Percentiles rank a stretch among this genome's conserved stretches.
Conservation (phyloP, 1,139 yeast species). For the Saccharomyces hybrid region DNA sequence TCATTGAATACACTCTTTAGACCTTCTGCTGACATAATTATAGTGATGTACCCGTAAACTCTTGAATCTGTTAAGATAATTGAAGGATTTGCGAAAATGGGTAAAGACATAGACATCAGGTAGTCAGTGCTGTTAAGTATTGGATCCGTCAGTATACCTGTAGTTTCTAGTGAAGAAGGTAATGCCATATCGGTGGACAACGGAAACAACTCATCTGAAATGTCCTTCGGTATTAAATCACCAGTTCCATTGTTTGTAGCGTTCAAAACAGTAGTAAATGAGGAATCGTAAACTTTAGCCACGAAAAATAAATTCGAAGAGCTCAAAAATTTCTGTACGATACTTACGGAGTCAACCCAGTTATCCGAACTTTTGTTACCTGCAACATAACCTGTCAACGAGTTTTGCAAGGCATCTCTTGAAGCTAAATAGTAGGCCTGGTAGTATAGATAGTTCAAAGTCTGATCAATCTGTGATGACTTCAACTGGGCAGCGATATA, state of each 20-base stretch:
- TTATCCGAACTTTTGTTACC: conserved; percentile 55
- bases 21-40: conserved; percentile 52
- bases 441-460: conserved; percentile 53
- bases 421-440: conserved; percentile 65
- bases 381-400: conserved; percentile 57
- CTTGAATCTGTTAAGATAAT: conserved; percentile 52
- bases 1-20: conserved; percentile 46
- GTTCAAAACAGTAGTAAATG: conserved; percentile 31
- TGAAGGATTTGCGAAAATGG: conserved; percentile 67
- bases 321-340: conserved; percentile 36
- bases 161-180: conserved; percentile 38
- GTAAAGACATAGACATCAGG: conserved; percentile 42
- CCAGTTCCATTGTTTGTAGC: conserved; percentile 37
- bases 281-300: conserved; percentile 8
- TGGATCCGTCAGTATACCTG: conserved; percentile 55
- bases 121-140: conserved; percentile 36
- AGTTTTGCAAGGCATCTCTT: conserved; percentile 50
- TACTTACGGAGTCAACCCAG: conserved; percentile 37
- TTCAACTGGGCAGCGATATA: conserved; percentile 74
- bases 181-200: conserved; percentile 39
- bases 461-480: conserved; percentile 70
- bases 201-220: conserved; percentile 42
- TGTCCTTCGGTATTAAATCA: conserved; percentile 28
- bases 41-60: conserved; percentile 65
- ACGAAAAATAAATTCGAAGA: conserved; percentile 4